These are phyloP conservation scores for Carpinus viminea DNA, from an alignment of 306 rosid genomes.

Conservation along the genomic window DNA sequence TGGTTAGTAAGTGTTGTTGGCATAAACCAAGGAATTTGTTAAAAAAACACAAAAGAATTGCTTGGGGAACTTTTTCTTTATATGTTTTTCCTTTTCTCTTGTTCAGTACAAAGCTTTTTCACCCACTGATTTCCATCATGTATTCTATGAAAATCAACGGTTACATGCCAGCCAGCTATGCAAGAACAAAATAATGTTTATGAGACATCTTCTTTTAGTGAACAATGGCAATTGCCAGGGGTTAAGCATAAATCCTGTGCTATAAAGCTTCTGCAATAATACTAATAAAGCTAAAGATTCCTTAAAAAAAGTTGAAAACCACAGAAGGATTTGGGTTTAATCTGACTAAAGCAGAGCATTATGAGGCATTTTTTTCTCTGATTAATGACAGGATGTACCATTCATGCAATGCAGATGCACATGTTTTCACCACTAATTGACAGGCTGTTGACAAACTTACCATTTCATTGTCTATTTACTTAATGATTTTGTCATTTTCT, in stretches of 20 bases:
- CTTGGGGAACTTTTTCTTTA: background rate
- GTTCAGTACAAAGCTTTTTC: slow-evolving; percentile 10
- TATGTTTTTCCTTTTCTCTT: slow-evolving; percentile 1
- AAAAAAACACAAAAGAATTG: background rate
- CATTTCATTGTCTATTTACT: background rate
- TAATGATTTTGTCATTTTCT: background rate
- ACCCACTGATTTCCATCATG: no score
- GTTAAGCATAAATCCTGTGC: background rate
- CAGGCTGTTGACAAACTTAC: slow-evolving; percentile 9
- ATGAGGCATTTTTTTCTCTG: slow-evolving; percentile 9
- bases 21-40: slow-evolving; percentile 11
- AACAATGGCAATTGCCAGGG: background rate
- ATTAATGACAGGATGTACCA: background rate
- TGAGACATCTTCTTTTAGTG: background rate
- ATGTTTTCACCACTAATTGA: slow-evolving; percentile 9
- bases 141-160: background rate
- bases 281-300: slow-evolving; percentile 24
- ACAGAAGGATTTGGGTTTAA: background rate
- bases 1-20: slow-evolving; percentile 2
- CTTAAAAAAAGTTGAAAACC: background rate
- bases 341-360: background rate
- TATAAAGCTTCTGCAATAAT: background rate
- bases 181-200: background rate
- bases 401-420: background rate
- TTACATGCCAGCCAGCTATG: slow-evolving; percentile 1